phyloP scores from a whole-genome alignment of 495 filamentous ascomycete genomes.

The Daldinia childiae region DNA sequence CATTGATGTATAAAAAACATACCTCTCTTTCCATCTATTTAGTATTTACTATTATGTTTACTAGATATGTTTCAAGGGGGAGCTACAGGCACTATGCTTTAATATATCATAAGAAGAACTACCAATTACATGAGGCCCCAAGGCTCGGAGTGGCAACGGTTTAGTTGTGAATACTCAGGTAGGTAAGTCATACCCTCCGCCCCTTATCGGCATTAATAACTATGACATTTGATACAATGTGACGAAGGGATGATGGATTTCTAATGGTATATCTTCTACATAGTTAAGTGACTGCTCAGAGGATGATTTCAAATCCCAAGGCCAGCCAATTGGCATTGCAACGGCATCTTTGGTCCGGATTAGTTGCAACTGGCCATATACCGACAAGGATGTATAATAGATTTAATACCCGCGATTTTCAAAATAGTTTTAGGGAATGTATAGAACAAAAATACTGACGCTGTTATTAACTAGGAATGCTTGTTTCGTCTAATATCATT shows the following conservation, averaged over 20 bases:
- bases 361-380: neutral
- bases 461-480: neutral
- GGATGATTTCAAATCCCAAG: neutral
- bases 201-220: neutral
- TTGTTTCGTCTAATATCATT: neutral
- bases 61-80: too few relatives aligned
- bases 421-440: neutral
- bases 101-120: neutral
- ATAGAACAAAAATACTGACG: neutral
- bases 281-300: neutral
- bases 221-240: slow-evolving; percentile 17
- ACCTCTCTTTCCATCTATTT: neutral
- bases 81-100: too few relatives aligned
- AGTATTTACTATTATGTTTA: neutral
- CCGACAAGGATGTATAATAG: neutral
- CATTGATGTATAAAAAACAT: neutral
- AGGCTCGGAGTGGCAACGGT: neutral
- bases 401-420: neutral
- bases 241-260: slow-evolving; percentile 19
- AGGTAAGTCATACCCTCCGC: neutral
- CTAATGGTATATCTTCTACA: neutral
- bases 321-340: neutral
- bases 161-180: neutral
- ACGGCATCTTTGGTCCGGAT: neutral
- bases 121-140: neutral